These are phyloP conservation scores for Macrophomina tecta DNA, from an alignment of 2,329 filamentous ascomycete genomes.

Conservation along the genomic window DNA sequence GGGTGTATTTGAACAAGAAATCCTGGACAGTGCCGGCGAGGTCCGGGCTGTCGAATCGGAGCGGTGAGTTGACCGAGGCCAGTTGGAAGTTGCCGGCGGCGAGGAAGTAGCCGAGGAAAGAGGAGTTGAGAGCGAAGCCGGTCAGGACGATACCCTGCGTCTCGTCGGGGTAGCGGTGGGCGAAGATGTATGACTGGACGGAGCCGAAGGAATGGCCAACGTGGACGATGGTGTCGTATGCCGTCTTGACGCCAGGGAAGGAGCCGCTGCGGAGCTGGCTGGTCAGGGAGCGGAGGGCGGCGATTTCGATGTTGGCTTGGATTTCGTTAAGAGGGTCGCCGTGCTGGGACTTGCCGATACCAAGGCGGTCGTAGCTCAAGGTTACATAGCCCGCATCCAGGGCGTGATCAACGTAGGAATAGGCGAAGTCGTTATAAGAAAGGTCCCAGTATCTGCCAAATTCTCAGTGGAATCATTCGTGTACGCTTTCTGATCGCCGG, in stretches of 20 bases:
- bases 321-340: constrained; percentile 66
- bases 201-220: constrained; percentile 71
- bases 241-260: constrained; percentile 50
- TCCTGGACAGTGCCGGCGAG: not conserved
- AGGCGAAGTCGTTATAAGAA: constrained; percentile 63
- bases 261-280: constrained; percentile 53
- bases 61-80: constrained; percentile 50
- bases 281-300: constrained; percentile 62
- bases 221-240: constrained; percentile 59
- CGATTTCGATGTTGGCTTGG: constrained; percentile 64
- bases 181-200: constrained; percentile 62
- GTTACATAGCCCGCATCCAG: constrained; percentile 64
- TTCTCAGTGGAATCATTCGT: not conserved
- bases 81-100: constrained; percentile 57
- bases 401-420: constrained; percentile 66
- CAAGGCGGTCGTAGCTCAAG: constrained; percentile 67
- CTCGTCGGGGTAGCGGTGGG: constrained; percentile 57
- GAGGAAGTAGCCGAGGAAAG: constrained; percentile 52
- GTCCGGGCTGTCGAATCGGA: constrained; percentile 41
- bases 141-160: constrained; percentile 67
- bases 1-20: not conserved
- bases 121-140: constrained; percentile 60
- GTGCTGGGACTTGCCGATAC: constrained; percentile 64
- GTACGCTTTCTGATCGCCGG: not conserved
- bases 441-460: constrained; percentile 67